Base-by-base conservation (phyloP, 495 filamentous ascomycete genomes). In the Xylaria telfairii region DNA sequence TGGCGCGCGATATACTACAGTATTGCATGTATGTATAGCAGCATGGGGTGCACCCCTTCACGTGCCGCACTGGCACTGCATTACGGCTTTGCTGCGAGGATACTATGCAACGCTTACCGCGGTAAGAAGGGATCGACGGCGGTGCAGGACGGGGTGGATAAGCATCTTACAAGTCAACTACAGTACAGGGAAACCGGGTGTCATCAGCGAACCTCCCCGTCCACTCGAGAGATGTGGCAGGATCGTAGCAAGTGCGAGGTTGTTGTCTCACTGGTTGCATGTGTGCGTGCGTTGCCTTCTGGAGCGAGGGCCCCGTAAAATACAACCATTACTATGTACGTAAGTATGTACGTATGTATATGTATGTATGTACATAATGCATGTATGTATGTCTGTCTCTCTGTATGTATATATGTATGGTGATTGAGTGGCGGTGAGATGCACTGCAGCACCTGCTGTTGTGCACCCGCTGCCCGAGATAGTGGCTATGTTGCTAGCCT, bases 11-110 rank as follows among this genome's bases (percentile, higher is more conserved):
- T 13, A 54, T 30, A 54, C 46, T 56, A 56, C 51, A 7, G 0
- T 56, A 17, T 46, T 32, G 32, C 30, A 37, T 19, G 54, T 34
- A 37, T 30, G 17, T 59, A 8, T n/a, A 37, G 59, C 24, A 66
- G 19, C 26, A 32, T 3, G 0, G 15, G 41, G 12, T 10, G 44
- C 67, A 63, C 60, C 21, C 46, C 41, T 69, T 63, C 67, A 69
- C 67, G 67, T 69, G 67, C 67, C 39, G 57, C 49, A 62, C 67
- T 57, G 65, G 34, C 26, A 51, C 44, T 69, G 67, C 67, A 69
- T 69, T 26, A 63, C 59, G 46, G 67, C 28, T 62, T 65, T 46
- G n/a, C 44, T 51, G 44, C 42, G 64, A 66, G 47, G n/a, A 66
- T n/a, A 42, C 56, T 59, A 66, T 54, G 64, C 34, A n/a, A 54